A percentile compares a stretch with the other conserved stretches of the same genome.
Evolutionary conservation across 345 rosid genomes (phyloP).

Genomic region (Eucalyptus shirleyi): DNA sequence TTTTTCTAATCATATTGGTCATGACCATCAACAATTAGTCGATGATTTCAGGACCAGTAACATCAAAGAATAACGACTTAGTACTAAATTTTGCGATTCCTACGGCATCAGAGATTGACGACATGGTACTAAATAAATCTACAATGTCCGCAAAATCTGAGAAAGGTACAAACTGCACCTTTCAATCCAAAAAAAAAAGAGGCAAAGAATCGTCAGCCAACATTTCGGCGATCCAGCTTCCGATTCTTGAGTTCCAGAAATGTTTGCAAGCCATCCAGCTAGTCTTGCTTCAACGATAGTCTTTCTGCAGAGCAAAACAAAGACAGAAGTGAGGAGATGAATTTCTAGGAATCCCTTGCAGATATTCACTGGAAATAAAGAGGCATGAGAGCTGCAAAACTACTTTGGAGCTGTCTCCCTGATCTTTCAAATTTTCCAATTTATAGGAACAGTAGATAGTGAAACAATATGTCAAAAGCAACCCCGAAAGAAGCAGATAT

Average conservation of each 20-base stretch:
- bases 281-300: conserved; percentile 29
- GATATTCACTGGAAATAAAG: background rate
- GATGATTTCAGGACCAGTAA: background rate
- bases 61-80: background rate
- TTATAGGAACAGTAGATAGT: background rate
- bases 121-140: background rate
- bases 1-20: background rate
- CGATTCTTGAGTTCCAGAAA: background rate
- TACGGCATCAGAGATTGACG: background rate
- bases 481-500: background rate
- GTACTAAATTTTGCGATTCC: background rate
- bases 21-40: background rate
- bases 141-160: background rate
- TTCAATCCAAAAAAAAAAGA: background rate
- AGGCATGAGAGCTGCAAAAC: background rate
- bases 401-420: background rate
- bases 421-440: background rate
- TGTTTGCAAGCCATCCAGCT: background rate
- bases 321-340: background rate
- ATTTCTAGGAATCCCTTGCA: background rate
- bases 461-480: background rate
- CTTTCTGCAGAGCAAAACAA: conserved; percentile 19
- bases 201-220: background rate
- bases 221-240: background rate
- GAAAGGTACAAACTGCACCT: background rate